Evolutionary conservation across 352 stramenopile genomes (phyloP).

Genomic region (Peronospora farinosa): DNA sequence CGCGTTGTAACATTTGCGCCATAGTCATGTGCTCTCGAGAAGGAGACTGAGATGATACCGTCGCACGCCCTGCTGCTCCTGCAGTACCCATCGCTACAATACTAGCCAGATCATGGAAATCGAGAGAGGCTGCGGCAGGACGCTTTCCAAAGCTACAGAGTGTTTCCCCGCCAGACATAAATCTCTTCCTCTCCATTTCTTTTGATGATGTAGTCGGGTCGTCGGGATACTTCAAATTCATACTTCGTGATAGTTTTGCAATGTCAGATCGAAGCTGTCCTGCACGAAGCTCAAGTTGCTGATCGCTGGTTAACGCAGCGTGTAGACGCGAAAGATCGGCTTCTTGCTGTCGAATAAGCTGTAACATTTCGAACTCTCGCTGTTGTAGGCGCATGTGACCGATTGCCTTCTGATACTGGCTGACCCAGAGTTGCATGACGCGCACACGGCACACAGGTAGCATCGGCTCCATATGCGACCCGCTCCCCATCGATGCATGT

Average conservation of each 20-base stretch:
- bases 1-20: conserved; percentile 30
- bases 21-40: conserved; percentile 30
- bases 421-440: conserved; percentile 83
- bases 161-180: conserved; percentile 6
- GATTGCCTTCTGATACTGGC: conserved; percentile 84
- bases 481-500: conserved; percentile 9
- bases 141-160: conserved; percentile 17
- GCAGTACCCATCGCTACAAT: conserved; percentile 35
- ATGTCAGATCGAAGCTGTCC: conserved; percentile 69
- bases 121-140: conserved; percentile 28
- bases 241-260: conserved; percentile 55
- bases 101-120: conserved; percentile 48
- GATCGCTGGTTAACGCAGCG: conserved; percentile 47
- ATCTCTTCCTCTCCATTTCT: conserved; percentile 15
- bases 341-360: conserved; percentile 78
- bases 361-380: conserved; percentile 79
- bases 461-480: conserved; percentile 57
- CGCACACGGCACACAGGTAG: conserved; percentile 75
- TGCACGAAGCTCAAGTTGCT: conserved; percentile 57
- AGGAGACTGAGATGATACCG: conserved; percentile 10
- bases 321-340: conserved; percentile 63
- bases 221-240: conserved; percentile 68
- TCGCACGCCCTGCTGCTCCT: conserved; percentile 20
- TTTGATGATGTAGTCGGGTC: conserved; percentile 17
- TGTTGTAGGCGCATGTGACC: conserved; percentile 84